Evolutionary conservation across 1,284 basidiomycete species (phyloP).

Genomic region (Apiotrichum sp.): DNA sequence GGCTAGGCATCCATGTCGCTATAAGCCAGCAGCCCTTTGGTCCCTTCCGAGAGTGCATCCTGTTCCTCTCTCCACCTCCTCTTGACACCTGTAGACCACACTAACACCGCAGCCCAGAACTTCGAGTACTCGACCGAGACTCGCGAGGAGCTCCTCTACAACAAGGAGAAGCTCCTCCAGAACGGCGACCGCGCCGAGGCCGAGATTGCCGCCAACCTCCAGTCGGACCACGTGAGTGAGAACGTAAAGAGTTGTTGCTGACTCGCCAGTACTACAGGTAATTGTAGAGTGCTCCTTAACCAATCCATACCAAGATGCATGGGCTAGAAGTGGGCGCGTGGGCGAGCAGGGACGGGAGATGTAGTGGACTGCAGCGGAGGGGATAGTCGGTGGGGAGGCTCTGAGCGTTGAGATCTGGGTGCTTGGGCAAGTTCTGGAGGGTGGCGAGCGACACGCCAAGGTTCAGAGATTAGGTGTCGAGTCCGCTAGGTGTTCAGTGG

Average conservation of each 20-base stretch:
- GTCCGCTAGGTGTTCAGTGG: too few relatives aligned
- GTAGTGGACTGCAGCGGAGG: too few relatives aligned
- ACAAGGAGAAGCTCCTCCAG: conserved; percentile 90
- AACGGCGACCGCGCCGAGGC: conserved; percentile 96
- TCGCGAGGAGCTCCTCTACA: conserved; percentile 96
- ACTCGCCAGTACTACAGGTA: conserved; percentile 3
- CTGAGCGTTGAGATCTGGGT: too few relatives aligned
- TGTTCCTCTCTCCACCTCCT: too few relatives aligned
- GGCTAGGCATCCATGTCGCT: too few relatives aligned
- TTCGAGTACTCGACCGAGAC: conserved; percentile 96
- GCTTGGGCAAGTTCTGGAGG: too few relatives aligned
- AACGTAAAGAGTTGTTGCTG: background rate
- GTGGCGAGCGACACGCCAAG: too few relatives aligned
- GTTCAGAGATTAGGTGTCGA: too few relatives aligned
- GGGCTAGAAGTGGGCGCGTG: conserved; percentile 5
- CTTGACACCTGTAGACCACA: background rate
- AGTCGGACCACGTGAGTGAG: conserved; percentile 54
- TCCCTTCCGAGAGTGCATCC: too few relatives aligned
- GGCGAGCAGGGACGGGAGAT: too few relatives aligned
- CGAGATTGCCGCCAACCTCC: conserved; percentile 89
- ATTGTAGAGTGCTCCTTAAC: conserved; percentile 1
- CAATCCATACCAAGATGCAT: conserved; percentile 4
- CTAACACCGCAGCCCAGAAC: conserved; percentile 67
- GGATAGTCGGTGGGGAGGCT: too few relatives aligned
- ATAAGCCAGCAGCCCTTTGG: too few relatives aligned